Base-by-base conservation (phyloP, 164 flowering plant genomes). In the Cinnamomum chago region DNA sequence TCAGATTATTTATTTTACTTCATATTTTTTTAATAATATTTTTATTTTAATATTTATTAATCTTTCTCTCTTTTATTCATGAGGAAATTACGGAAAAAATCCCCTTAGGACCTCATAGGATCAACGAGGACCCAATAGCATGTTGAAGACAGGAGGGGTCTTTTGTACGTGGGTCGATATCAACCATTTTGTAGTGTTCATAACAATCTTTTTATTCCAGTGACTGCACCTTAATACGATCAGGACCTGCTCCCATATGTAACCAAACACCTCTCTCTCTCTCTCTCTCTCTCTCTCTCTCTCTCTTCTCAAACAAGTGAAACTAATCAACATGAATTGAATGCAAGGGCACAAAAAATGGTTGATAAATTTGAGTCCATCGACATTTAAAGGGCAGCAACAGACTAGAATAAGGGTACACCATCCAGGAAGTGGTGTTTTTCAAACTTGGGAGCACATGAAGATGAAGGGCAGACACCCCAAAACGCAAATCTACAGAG, bases 391-490 rank as follows among this genome's bases (percentile, higher is more conserved):
- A 76, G 99, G 99, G 68, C 90, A 85, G 76, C 20, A 78, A 17
- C 81, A 81, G 75, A 85, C 93, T 2, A 94, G 97, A 18, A 81
- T 94, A 58, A 90, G 97, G 97, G 87, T 90, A 22, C 94, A 91
- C 75, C 97, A 81, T 67, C 99, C 98, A 18, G 98, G 99, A 68
- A 86, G 82, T 73, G 88, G 87, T 68, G 83, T 86, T 68, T 71
- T 90, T 68, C 91, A 84, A 67, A 83, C 80, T 50, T 92, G 97
- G 97, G 95, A 94, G 80, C 93, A 93, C 55, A 87, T 97, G 79
- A 94, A 92, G 81, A 90, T 91, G 55, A 90, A 78, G 72, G 79
- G 72, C 70, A 85, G 90, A 67, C 79, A 55, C 18, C 50, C 79
- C 67, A 93, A 86, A 74, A 83, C 77, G 22, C 65, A 79, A 71